Base-by-base conservation (phyloP, 345 rosid genomes). In the Barbarea vulgaris region DNA sequence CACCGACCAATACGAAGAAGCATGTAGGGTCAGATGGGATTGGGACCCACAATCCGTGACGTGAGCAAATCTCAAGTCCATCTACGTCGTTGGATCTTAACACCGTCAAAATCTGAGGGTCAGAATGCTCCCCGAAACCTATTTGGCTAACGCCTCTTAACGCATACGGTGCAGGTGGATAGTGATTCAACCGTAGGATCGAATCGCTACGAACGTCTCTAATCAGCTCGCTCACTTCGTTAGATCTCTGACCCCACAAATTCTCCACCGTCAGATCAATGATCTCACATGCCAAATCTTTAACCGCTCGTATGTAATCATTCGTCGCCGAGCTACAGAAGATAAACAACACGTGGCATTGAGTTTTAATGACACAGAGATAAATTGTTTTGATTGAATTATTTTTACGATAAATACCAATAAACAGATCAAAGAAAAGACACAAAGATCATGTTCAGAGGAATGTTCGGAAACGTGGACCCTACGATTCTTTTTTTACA, bases 111-210 rank as follows among this genome's bases (percentile, higher is more conserved):
- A 95, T 95, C 91, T 95, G 99, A 81, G 97, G 99, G 89, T 95
- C 99, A 27, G 98, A 88, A 68, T 95, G 98, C 80, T 89, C 99
- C 3, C 99, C 99, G 17, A 95, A 87, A 9, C 99, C 99, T 21
- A 92, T 80, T 53, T 82, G 79, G 15, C 76, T 67, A 25, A 73
- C 54, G 17, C 64, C 71, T 17, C 65, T 25, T 33, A 61, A 48
- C 46, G 77, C 80, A 10, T 74, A 33, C 37, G 86, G 79, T 47
- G 72, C 52, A 3, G 91, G 77, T 19, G 97, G 98, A 77, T 95
- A 93, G 79, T 86, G 91, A 85, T 95, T 95, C 28, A 93, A 66
- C 79, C 99, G 74, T 50, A 93, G 75, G 67, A 90, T 57, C 0
- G 94, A 90, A 80, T 95, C 99, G 44, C 87, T 87, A 1, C 85